Percentiles rank a stretch among this genome's conserved stretches.
Conservation (phyloP, 192 early-diverging fungal species). For the Dispira simplex region DNA sequence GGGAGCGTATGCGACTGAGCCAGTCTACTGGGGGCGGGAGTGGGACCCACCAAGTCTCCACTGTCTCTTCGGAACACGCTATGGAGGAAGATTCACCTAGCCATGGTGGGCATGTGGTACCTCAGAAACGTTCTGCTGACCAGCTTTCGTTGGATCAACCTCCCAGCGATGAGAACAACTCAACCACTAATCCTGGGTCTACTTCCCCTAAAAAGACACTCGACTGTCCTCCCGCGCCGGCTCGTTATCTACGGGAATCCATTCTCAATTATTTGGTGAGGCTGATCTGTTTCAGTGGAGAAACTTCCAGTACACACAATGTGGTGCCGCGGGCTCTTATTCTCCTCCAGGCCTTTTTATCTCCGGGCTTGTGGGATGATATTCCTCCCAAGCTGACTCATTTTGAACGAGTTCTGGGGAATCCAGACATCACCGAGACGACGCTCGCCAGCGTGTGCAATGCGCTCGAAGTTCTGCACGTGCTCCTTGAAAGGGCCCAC, state of each 20-base stretch:
- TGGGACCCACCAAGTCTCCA: not conserved
- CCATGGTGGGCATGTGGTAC: not conserved
- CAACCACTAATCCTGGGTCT: not conserved
- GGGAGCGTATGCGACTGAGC: conserved; percentile 61
- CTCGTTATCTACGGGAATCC: conserved; percentile 33
- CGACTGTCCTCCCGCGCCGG: conserved; percentile 14
- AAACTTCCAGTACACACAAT: conserved; percentile 28
- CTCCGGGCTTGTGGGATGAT: conserved; percentile 53
- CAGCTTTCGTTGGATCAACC: conserved; percentile 1
- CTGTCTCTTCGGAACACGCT: not conserved
- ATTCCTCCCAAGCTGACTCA: conserved; percentile 42
- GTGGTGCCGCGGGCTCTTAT: conserved; percentile 43
- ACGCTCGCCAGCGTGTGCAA: conserved; percentile 39
- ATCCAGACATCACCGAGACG: conserved; percentile 37
- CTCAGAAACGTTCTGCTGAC: not conserved
- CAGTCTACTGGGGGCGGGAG: conserved; percentile 19
- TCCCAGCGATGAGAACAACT: not conserved
- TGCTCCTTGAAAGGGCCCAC: conserved; percentile 42
- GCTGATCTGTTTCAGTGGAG: conserved; percentile 44
- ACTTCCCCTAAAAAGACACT: not conserved
- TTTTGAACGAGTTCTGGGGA: conserved; percentile 45
- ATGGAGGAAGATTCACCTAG: conserved; percentile 13
- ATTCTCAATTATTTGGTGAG: conserved; percentile 40
- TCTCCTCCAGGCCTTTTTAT: conserved; percentile 43
- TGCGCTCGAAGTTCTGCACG: conserved; percentile 48